Evolutionary conservation across 2,329 filamentous ascomycete species (phyloP).

Genomic region (Microdochium bolleyi): DNA sequence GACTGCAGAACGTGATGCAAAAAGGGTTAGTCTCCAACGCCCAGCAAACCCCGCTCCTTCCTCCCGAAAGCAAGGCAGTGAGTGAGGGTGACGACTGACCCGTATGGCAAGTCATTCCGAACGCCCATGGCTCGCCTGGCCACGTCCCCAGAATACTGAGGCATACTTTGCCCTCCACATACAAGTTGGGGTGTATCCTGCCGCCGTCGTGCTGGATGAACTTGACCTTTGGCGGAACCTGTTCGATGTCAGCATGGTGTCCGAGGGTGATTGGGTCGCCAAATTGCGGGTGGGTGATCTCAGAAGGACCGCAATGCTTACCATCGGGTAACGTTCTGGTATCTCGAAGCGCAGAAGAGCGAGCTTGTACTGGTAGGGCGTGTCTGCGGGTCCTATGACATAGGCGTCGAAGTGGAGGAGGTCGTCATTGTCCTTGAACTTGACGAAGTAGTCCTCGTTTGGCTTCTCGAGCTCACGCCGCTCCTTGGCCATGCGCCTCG

Average conservation of each 20-base stretch:
- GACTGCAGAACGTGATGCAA: slow-evolving; percentile 4
- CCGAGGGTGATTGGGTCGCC: background rate
- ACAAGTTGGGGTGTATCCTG: slow-evolving; percentile 10
- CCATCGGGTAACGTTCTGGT: slow-evolving; percentile 5
- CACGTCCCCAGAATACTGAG: slow-evolving; percentile 9
- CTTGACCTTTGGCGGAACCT: slow-evolving; percentile 9
- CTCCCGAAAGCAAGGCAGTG: too few relatives aligned
- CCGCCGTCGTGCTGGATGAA: slow-evolving; percentile 6
- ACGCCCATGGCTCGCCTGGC: slow-evolving; percentile 7
- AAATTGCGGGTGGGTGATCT: too few relatives aligned
- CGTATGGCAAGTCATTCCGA: slow-evolving; percentile 5
- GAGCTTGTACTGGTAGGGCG: slow-evolving; percentile 9
- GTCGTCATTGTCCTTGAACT: slow-evolving; percentile 6
- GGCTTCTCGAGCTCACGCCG: slow-evolving; percentile 3
- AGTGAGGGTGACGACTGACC: slow-evolving; percentile 1
- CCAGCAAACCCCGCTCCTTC: too few relatives aligned
- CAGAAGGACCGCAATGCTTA: background rate
- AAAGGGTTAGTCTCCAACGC: too few relatives aligned
- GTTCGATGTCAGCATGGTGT: background rate
- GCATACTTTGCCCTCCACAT: slow-evolving; percentile 8
- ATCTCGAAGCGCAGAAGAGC: slow-evolving; percentile 9
- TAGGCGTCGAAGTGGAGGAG: slow-evolving; percentile 8
- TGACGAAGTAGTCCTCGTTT: slow-evolving; percentile 8
- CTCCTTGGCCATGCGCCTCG: slow-evolving; percentile 5
- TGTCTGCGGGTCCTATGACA: slow-evolving; percentile 6